A percentile compares a stretch with the other conserved stretches of the same genome.
Evolutionary conservation across 371 early-diverging fungal species (phyloP).

Genomic region (Thermomucor indicae-seudaticae): DNA sequence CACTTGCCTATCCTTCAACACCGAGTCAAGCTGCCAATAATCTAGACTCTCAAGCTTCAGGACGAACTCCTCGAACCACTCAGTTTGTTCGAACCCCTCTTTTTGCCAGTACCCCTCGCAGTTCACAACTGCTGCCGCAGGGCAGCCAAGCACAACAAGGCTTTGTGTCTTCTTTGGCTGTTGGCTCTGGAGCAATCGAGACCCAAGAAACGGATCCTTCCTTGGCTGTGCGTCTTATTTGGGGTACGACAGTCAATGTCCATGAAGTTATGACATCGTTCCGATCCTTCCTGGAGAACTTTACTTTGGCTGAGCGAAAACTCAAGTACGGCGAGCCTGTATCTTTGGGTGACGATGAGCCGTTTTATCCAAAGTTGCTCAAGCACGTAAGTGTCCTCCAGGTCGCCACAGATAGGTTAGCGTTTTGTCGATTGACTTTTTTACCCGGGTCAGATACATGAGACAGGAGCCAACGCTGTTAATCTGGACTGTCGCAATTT

Average conservation of each 20-base stretch:
- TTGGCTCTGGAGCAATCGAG: slow-evolving; percentile 10
- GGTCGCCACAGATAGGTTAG: not conserved
- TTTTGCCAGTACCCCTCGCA: too few species aligned
- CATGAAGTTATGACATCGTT: slow-evolving; percentile 89
- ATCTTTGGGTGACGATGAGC: slow-evolving; percentile 47
- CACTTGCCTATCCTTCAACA: slow-evolving; percentile 40
- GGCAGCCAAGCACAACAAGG: slow-evolving; percentile 6
- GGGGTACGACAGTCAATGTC: slow-evolving; percentile 99
- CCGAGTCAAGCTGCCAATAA: slow-evolving; percentile 14
- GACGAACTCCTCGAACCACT: slow-evolving; percentile 31
- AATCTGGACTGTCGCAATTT: slow-evolving; percentile 92
- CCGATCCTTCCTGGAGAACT: slow-evolving; percentile 84
- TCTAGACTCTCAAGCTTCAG: slow-evolving; percentile 21
- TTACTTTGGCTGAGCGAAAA: slow-evolving; percentile 64
- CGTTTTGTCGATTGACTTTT: too few species aligned
- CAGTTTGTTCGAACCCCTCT: slow-evolving; percentile 39
- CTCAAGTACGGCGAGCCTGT: slow-evolving; percentile 28
- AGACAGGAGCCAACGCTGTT: slow-evolving; percentile 55
- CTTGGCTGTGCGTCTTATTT: slow-evolving; percentile 69
- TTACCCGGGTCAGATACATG: slow-evolving; percentile 56
- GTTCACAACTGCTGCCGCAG: too few species aligned
- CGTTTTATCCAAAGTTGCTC: slow-evolving; percentile 72
- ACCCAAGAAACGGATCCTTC: slow-evolving; percentile 47
- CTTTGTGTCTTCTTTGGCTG: slow-evolving; percentile 1
- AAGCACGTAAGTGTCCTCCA: slow-evolving; percentile 10